Conservation (phyloP, 192 early-diverging fungal genomes). For the Coemansia pectinata region DNA sequence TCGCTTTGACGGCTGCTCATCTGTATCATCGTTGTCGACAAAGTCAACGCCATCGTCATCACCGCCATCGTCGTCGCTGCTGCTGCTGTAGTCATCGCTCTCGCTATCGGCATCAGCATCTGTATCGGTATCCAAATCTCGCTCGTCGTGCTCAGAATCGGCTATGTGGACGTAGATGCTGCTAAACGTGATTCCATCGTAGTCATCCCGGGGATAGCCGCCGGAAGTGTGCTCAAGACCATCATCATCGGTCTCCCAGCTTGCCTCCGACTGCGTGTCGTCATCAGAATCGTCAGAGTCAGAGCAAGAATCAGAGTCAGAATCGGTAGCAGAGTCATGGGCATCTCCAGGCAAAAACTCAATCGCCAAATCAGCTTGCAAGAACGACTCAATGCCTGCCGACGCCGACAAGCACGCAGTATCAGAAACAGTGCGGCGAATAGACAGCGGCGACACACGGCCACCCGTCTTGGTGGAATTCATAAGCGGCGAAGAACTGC, state of each 20-base stretch:
- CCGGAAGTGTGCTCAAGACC: background rate
- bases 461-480: background rate
- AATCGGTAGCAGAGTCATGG: slow-evolving; percentile 2
- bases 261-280: slow-evolving; percentile 3
- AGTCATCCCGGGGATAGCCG: background rate
- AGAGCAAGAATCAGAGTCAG: background rate
- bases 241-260: slow-evolving; percentile 3
- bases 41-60: background rate
- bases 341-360: slow-evolving; percentile 15
- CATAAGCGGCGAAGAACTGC: slow-evolving; percentile 25
- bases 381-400: background rate
- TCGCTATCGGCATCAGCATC: slow-evolving; percentile 12
- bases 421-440: slow-evolving; percentile 28
- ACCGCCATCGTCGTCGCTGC: slow-evolving; percentile 2
- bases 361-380: slow-evolving; percentile 13
- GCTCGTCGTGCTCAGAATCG: slow-evolving; percentile 2
- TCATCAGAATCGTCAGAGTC: slow-evolving; percentile 6
- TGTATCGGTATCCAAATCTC: slow-evolving; percentile 1
- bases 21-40: background rate
- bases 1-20: background rate
- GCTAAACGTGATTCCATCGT: slow-evolving; percentile 11
- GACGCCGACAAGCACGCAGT: slow-evolving; percentile 4
- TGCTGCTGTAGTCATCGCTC: slow-evolving; percentile 2
- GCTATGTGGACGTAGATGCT: background rate
- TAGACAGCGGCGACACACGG: slow-evolving; percentile 6